Conservation (phyloP, 148 eudicot genomes). For the Persicaria tinctoria region DNA sequence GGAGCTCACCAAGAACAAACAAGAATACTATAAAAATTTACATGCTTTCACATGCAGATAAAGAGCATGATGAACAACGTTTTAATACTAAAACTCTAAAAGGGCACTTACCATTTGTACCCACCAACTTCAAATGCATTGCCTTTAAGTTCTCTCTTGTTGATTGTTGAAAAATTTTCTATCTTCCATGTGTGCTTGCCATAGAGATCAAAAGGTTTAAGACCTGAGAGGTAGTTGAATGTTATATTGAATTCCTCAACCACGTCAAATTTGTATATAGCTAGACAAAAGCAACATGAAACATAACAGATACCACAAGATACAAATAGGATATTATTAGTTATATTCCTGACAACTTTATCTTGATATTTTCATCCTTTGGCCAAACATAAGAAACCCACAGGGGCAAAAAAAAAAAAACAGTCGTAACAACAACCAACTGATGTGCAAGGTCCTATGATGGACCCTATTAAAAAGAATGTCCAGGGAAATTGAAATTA, state of each 20-base stretch:
- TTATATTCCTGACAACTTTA: neutral
- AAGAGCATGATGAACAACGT: neutral
- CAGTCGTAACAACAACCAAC: neutral
- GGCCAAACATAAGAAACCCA: neutral
- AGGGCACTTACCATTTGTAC: constrained; percentile 71
- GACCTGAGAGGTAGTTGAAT: constrained; percentile 37
- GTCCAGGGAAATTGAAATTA: too few species aligned
- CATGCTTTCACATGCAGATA: neutral
- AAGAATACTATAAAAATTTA: neutral
- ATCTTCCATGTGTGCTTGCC: constrained; percentile 87
- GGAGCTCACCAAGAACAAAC: neutral
- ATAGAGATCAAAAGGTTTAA: constrained; percentile 63
- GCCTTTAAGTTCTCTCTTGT: constrained; percentile 90
- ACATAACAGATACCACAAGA: neutral
- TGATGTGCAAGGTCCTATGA: neutral
- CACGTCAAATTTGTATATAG: neutral
- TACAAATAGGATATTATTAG: neutral
- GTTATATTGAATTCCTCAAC: neutral
- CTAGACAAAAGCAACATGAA: neutral
- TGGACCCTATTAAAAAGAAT: neutral
- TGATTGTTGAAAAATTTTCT: constrained; percentile 75
- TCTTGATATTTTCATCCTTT: neutral
- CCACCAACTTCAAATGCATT: constrained; percentile 90
- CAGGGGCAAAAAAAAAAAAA: neutral
- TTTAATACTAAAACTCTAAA: neutral